Evolutionary conservation across 208 protist genomes (phyloP).

Genomic region (Leishmania braziliensis): DNA sequence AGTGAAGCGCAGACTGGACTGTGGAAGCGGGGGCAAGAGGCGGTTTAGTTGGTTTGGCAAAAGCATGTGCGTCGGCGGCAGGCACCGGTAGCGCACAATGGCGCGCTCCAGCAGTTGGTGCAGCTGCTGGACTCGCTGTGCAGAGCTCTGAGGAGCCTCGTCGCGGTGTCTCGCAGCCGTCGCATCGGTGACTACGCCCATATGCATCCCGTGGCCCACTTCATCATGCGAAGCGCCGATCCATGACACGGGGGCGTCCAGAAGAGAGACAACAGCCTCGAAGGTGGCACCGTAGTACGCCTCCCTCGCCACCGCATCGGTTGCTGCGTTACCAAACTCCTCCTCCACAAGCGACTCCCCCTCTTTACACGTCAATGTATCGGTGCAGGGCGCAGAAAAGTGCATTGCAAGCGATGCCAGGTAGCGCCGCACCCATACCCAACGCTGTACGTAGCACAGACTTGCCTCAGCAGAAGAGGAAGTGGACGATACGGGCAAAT

Average conservation of each 20-base stretch:
- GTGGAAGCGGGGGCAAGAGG: slow-evolving; percentile 35
- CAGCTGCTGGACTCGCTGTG: slow-evolving; percentile 2
- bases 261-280: slow-evolving; percentile 24
- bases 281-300: slow-evolving; percentile 30
- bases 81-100: slow-evolving; percentile 22
- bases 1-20: neutral
- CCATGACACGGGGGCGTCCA: neutral
- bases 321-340: neutral
- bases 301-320: slow-evolving; percentile 8
- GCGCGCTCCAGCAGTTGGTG: slow-evolving; percentile 18
- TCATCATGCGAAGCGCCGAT: neutral
- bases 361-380: neutral
- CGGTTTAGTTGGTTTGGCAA: slow-evolving; percentile 59
- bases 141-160: neutral
- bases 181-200: neutral
- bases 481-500: neutral
- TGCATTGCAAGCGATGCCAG: slow-evolving; percentile 11
- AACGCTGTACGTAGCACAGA: slow-evolving; percentile 20
- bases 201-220: neutral
- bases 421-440: slow-evolving; percentile 39
- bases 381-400: slow-evolving; percentile 5
- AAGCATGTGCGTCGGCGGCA: slow-evolving; percentile 56
- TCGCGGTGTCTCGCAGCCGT: neutral
- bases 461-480: neutral
- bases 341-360: neutral